Evolutionary conservation across 768 basidiomycete species (phyloP), one percentile per base, ranked within the genome.

Genomic region (Lactarius sanguifluus): DNA sequence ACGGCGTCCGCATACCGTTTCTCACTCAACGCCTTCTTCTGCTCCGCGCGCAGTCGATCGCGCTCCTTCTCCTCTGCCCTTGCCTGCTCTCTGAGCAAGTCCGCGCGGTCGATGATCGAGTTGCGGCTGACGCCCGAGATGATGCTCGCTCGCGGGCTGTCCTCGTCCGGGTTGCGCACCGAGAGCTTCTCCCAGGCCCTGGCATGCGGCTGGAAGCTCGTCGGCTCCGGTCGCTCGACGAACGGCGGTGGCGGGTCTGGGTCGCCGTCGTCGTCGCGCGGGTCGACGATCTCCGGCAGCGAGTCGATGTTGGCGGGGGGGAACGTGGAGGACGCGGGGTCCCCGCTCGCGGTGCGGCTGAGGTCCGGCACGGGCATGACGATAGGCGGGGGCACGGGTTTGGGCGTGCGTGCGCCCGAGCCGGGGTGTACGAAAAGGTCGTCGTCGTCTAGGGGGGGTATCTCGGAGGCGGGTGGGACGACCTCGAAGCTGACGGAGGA

Each of bases 1-100:
- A 78, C 66, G 15, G 73, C 76, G 25, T 73, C 70, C 57, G 69
- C 68, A 55, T 65, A 64, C 34, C 75, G 70, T 36, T 67, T 60
- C 45, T 73, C 67, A 30, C 68, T 36, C 58, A 71, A 38, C 28
- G 78, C 78, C 56, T 61, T 62, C 68, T 72, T 69, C 34, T 70
- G 59, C 59, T 72, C 72, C 8, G 41, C 15, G 38, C 66, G 61
- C 50, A 77, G 67, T 45, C 64, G 64, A 54, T 71, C 65, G 43
- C 74, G 57, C 65, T 72, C 71, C 57, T 67, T 70, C 64, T 77
- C 76, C 63, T 72, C 70, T 41, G 71, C 67, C 18, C 61, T 36
- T 15, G 77, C 77, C 64, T 74, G 59, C 20, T 74, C 64, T 47
- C 78, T 69, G 5, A 76, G 64, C 59, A 72, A 64, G 61, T 78